Base-by-base conservation (phyloP, 441 rosid genomes). In the Dalechampia spathulata region DNA sequence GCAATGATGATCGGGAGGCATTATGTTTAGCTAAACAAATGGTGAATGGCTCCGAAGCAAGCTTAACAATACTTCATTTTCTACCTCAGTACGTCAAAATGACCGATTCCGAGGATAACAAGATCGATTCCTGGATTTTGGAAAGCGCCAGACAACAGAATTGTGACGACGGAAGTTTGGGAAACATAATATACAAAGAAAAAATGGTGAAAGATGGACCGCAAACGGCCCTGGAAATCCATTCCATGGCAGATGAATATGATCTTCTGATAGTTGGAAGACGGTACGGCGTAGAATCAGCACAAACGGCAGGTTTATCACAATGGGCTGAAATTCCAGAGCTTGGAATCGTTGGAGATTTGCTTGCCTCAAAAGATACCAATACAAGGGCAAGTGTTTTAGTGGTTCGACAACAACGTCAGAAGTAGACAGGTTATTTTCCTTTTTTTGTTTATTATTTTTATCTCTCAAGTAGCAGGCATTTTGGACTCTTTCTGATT, bases 271-370 rank as follows among this genome's bases (percentile, higher is more conserved):
- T 54, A 5, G 21, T 54, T 0, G 58, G 58, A 10, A 39, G 58
- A 40, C 1, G 48, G 10, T 40, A 39, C n/a, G 48, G 48, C 7
- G 5, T 39, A 7, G 37, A 39, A 7, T 54, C 47, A 0, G 37
- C 58, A n/a, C 48, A 54, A 54, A 54, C 48, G 5, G 7, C 2
- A 9, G 58, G 58, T 9, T 16, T 54, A 13, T 26, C 48, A 12
- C 23, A 40, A 23, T 54, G 58, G 58, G 8, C 13, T 25, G 47
- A 54, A 4, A 9, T 39, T 54, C 58, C 58, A 2, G 48, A 54
- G 42, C 32, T 54, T 0, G 48, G 58, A 5, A 30, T 39, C 36
- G 26, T 54, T 12, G 48, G 58, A 25, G 58, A 54, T 21, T 15
- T 54, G 34, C 57, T 38, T 38, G 45, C 37, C 47, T 54, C 58